Base-by-base conservation (phyloP, 208 protist species). In the Leptomonas pyrrhocoris region DNA sequence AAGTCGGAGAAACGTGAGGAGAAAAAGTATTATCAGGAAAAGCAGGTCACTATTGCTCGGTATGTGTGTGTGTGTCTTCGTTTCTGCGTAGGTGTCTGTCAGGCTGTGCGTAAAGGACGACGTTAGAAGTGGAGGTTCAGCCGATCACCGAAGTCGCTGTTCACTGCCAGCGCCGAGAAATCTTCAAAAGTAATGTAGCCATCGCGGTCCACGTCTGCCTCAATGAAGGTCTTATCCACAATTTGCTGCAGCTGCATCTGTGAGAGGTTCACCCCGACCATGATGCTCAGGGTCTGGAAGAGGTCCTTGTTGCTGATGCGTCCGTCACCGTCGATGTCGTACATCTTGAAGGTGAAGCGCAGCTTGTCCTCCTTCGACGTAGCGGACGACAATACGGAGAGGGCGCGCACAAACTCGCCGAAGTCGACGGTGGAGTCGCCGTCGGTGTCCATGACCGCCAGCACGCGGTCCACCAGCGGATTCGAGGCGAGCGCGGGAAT, bases 221-320 rank as follows among this genome's bases (percentile, higher is more conserved):
- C 93, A 56, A 97, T 94, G 63, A 98, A 97, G 13, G 96, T 98
- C 79, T 98, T 98, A 56, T 98, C 94, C 19, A 98, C 95, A 46
- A 98, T 96, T 71, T 98, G 95, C 83, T 98, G 94, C 43, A 98
- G 67, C 76, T 98, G 92, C 60, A 96, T 81, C 25, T 83, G 88
- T 0, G 86, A 95, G 6, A 98, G 67, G 58, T 98, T 98, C 19
- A 80, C 76, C 0, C 96, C 95, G 0, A 98, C 93, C 95, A 98
- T 98, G 61, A 96, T 94, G 55, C 85, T 81, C 12, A 98, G 89
- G n/a, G 89, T 93, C 57, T 94, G 74, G 62, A 93, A 97, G 0
- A 98, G 78, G 57, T 98, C 96, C 46, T 81, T 90, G 72, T 98
- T 98, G 58, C 86, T 96, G 56, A 98, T 98, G 58, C 88, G 96